phyloP scores from a whole-genome alignment of 2,329 filamentous ascomycete species.

The Chaetomiaceae sp. region DNA sequence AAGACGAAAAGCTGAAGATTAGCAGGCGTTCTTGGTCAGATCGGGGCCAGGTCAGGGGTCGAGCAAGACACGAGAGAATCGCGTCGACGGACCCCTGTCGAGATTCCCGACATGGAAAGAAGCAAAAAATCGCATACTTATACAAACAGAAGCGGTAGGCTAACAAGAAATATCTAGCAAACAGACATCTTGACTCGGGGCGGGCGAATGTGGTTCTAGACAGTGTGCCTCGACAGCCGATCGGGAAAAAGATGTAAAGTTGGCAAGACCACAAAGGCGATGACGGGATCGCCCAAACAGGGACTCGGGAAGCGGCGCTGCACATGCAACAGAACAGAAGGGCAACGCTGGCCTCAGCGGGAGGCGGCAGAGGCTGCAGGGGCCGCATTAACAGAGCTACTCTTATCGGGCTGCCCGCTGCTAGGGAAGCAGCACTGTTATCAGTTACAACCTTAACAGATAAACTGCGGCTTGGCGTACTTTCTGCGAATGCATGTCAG shows the following conservation, averaged over 20 bases:
- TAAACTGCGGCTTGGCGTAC: background rate
- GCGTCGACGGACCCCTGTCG: conserved; percentile 15
- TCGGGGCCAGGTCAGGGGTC: background rate
- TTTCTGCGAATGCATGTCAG: conserved; percentile 7
- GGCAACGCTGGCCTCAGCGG: conserved; percentile 27
- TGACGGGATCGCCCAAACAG: conserved; percentile 4
- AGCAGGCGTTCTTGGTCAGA: conserved; percentile 1
- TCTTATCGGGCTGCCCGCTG: conserved; percentile 7
- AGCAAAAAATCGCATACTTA: conserved; percentile 19
- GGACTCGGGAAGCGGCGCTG: conserved; percentile 15
- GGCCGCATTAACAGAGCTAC: conserved; percentile 5
- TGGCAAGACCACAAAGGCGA: conserved; percentile 12
- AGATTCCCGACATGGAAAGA: conserved; percentile 2
- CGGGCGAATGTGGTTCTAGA: conserved; percentile 6
- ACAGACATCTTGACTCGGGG: conserved; percentile 17
- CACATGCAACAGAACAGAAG: conserved; percentile 17
- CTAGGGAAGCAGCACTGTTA: background rate
- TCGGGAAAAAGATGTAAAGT: conserved; percentile 14
- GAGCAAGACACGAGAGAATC: conserved; percentile 11
- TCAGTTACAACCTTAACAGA: background rate
- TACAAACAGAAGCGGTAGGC: conserved; percentile 16
- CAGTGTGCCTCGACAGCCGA: background rate
- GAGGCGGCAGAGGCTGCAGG: background rate
- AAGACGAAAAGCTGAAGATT: conserved; percentile 6
- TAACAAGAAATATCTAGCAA: conserved; percentile 15